Base-by-base conservation (phyloP, 2,329 filamentous ascomycete species). In the Zopfia rhizophila region DNA sequence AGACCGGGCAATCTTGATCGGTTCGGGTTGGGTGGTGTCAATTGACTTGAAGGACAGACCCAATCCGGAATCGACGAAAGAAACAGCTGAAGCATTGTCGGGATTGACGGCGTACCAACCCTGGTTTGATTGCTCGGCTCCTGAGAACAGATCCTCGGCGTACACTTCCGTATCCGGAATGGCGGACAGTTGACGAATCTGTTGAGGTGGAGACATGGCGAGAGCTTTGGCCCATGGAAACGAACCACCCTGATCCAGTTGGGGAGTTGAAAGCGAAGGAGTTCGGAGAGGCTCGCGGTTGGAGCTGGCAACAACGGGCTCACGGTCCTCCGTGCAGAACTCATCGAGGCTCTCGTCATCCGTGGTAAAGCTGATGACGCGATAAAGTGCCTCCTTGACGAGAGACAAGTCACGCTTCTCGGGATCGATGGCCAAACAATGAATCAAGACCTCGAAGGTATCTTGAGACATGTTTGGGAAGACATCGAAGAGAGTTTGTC, bases 381-480 rank as follows among this genome's bases (percentile, higher is more conserved):
- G 88, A 53, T 86, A 75, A 23, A 99, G 84, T 40, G 90, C 89
- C 38, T 90, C 83, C 58, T 90, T 90, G 50, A 91, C 86, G 49
- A 84, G 89, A 22, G 82, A 78, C 36, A 99, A 79, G 23, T 92
- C 95, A 43, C 94, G 89, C 79, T 91, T 95, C 71, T 82, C 83
- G 8, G 94, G 94, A 68, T 99, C 93, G 59, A 99, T 77, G 62
- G 90, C 90, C 83, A 99, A 84, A 72, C 90, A 95, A 74, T 96
- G 84, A 39, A 87, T 85, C 72, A 99, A 85, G 58, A 99, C 90
- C 73, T 97, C 91, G 66, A 90, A 99, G 0, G 94, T 97, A 72
- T 99, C 94, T 72, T 96, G 91, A 37, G 93, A 97, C 93, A 99
- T 96, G 72, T 90, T 92, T 27, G 94, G 92, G 73, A 99, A 99